phyloP scores from a whole-genome alignment of 2,329 filamentous ascomycete genomes.

The Colletotrichum tropicale region DNA sequence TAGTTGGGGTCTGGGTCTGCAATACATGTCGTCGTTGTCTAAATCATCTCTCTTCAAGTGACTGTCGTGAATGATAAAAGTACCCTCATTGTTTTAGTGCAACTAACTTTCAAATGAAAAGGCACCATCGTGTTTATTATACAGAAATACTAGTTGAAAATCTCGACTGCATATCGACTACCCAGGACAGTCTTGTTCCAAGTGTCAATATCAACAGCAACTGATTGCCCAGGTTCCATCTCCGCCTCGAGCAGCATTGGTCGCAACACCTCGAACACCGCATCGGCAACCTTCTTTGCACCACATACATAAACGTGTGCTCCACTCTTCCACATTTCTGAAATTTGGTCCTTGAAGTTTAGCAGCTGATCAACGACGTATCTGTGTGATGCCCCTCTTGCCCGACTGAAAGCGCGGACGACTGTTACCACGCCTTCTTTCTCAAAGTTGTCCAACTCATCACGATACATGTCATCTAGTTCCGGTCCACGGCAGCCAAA shows the following conservation, averaged over 20 bases:
- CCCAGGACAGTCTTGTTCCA: background rate
- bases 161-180: background rate
- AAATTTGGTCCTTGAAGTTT: background rate
- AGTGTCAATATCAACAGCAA: background rate
- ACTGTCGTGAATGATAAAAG: background rate
- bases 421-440: conserved; percentile 63
- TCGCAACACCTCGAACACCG: background rate
- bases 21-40: background rate
- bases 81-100: background rate
- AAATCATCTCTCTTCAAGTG: background rate
- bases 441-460: conserved; percentile 65
- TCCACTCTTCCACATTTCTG: conserved; percentile 38
- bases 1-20: background rate
- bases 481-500: conserved; percentile 63
- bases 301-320: conserved; percentile 71
- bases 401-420: conserved; percentile 60
- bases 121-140: too few relatives aligned
- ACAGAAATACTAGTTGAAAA: background rate
- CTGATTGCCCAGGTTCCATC: background rate
- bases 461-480: conserved; percentile 64
- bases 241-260: background rate
- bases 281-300: conserved; percentile 47
- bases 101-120: too few relatives aligned
- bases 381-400: conserved; percentile 23
- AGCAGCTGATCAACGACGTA: conserved; percentile 21